Percentiles rank a stretch among this genome's conserved stretches.
Conservation (phyloP, 1,284 basidiomycete species). For the Puccinia triticina region DNA sequence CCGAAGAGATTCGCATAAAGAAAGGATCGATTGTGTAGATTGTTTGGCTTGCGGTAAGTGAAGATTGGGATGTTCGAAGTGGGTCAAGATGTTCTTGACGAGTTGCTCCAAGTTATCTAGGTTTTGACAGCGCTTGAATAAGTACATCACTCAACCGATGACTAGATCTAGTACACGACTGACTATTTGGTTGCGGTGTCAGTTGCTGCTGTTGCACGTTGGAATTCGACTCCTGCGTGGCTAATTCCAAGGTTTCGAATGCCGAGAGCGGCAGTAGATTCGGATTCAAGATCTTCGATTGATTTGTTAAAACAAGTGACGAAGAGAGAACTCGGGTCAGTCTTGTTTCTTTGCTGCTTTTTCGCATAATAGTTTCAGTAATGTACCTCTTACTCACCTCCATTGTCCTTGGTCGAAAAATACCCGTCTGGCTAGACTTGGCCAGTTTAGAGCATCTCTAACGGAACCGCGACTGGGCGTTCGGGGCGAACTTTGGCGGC, state of each 20-base stretch:
- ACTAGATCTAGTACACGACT: background rate
- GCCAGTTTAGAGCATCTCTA: too few relatives aligned
- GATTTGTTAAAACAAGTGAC: too few relatives aligned
- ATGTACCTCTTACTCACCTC: too few relatives aligned
- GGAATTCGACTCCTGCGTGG: background rate
- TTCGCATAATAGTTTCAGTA: too few relatives aligned
- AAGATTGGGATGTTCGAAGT: conserved; percentile 27
- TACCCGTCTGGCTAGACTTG: too few relatives aligned
- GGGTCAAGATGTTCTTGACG: conserved; percentile 12
- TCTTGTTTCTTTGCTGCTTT: too few relatives aligned
- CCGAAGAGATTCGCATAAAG: conserved; percentile 11
- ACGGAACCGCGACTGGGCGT: too few relatives aligned
- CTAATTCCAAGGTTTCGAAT: conserved; percentile 39
- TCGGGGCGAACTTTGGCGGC: too few relatives aligned
- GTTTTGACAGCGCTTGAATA: background rate
- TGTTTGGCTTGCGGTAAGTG: conserved; percentile 48
- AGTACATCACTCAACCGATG: background rate
- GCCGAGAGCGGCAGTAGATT: conserved; percentile 41
- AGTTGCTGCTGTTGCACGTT: background rate
- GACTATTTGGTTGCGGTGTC: background rate
- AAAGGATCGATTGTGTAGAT: conserved; percentile 16
- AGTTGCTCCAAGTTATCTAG: conserved; percentile 31
- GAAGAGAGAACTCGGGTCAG: too few relatives aligned
- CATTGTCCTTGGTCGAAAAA: too few relatives aligned
- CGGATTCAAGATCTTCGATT: conserved; percentile 31